Evolutionary conservation across 352 stramenopile genomes (phyloP).

Genomic region (Phytophthora capsici): DNA sequence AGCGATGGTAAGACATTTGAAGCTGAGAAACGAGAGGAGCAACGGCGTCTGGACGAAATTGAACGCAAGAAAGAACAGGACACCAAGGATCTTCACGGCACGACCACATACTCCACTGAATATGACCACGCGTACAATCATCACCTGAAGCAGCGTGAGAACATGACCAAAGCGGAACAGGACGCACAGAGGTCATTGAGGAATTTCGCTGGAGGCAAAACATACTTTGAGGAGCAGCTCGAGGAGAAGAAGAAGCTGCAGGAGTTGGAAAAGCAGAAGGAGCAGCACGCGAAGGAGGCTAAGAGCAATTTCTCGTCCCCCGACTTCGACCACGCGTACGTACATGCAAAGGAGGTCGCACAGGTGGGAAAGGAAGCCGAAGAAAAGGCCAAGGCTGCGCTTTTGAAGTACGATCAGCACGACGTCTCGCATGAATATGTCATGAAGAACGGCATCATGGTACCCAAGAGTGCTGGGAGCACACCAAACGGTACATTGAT

Average conservation of each 20-base stretch:
- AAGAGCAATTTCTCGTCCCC: slow-evolving; percentile 63
- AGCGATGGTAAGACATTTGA: slow-evolving; percentile 55
- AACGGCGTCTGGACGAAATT: slow-evolving; percentile 34
- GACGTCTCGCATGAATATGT: slow-evolving; percentile 61
- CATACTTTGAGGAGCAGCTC: slow-evolving; percentile 63
- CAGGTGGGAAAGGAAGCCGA: slow-evolving; percentile 59
- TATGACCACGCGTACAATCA: slow-evolving; percentile 63
- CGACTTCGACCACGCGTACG: slow-evolving; percentile 59
- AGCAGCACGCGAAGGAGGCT: slow-evolving; percentile 41
- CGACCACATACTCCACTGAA: slow-evolving; percentile 48
- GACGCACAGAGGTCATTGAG: slow-evolving; percentile 46
- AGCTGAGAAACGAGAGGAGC: slow-evolving; percentile 46
- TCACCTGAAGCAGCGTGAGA: slow-evolving; percentile 53
- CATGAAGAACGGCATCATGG: slow-evolving; percentile 69
- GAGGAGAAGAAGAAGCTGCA: slow-evolving; percentile 67
- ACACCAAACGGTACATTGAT: slow-evolving; percentile 24
- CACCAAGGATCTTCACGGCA: slow-evolving; percentile 44
- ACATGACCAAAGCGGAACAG: slow-evolving; percentile 44
- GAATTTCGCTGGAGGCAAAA: slow-evolving; percentile 55
- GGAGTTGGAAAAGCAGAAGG: slow-evolving; percentile 54
- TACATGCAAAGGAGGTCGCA: slow-evolving; percentile 59
- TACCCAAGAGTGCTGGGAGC: slow-evolving; percentile 34
- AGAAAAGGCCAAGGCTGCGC: slow-evolving; percentile 58
- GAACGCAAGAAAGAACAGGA: slow-evolving; percentile 39
- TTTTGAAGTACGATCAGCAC: slow-evolving; percentile 65